phyloP scores from a whole-genome alignment of 805 yeast genomes.

The Hyphopichia homilentoma region DNA sequence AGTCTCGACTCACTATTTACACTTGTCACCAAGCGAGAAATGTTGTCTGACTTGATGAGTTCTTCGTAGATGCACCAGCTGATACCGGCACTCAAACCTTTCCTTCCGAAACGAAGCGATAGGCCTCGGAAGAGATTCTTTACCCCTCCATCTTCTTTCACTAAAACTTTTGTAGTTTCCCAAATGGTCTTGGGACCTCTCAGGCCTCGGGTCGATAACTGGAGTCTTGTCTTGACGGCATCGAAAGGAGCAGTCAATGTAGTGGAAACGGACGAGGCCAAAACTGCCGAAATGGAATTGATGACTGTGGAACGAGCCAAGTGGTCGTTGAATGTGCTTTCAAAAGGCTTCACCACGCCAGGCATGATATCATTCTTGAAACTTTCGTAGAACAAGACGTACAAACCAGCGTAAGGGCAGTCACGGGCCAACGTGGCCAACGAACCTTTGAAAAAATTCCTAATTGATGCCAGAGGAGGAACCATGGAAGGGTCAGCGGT shows the following conservation, averaged over 20 bases:
- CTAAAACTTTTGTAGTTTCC: constrained; percentile 35
- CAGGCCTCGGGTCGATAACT: constrained; percentile 54
- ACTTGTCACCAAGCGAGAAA: no score
- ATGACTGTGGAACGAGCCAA: constrained; percentile 24
- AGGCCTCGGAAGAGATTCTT: constrained; percentile 76
- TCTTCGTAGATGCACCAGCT: constrained; percentile 98
- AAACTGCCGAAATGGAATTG: constrained; percentile 72
- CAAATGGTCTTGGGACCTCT: constrained; percentile 42
- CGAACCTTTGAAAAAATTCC: constrained; percentile 83
- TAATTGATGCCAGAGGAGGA: constrained; percentile 27
- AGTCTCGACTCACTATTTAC: no score
- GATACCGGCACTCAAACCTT: constrained; percentile 89
- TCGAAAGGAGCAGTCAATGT: constrained; percentile 92
- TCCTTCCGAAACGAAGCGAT: constrained; percentile 73
- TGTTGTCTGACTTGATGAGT: constrained; percentile 43
- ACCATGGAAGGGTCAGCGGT: constrained; percentile 10
- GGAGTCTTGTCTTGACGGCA: constrained; percentile 89
- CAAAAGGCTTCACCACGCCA: constrained; percentile 8
- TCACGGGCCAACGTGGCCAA: constrained; percentile 86
- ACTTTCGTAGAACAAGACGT: constrained; percentile 80
- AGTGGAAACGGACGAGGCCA: constrained; percentile 78
- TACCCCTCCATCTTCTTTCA: constrained; percentile 47
- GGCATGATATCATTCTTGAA: constrained; percentile 59
- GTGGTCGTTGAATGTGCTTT: background rate
- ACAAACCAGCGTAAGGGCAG: constrained; percentile 95